Evolutionary conservation across 2,329 filamentous ascomycete species (phyloP).

Genomic region (Colletotrichum filicis): DNA sequence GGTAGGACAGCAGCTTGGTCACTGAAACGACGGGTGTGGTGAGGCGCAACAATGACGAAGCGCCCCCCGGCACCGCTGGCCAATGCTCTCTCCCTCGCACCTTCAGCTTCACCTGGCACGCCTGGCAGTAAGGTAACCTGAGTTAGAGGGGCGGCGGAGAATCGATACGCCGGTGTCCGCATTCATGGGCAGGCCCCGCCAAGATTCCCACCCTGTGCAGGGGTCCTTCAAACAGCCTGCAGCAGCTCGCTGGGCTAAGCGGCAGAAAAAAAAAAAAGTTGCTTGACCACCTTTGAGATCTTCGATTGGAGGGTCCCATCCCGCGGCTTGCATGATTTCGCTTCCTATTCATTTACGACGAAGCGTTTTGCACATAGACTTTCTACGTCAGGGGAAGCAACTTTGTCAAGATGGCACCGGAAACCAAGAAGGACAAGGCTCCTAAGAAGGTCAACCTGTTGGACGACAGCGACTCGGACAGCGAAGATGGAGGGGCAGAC

Average conservation of each 20-base stretch:
- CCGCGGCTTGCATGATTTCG: constrained; percentile 1
- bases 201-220: constrained; percentile 29
- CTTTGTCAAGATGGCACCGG: constrained; percentile 16
- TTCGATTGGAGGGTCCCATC: neutral
- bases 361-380: neutral
- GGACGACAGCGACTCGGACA: constrained; percentile 66
- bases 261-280: constrained; percentile 36
- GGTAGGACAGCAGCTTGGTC: constrained; percentile 29
- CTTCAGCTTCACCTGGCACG: neutral
- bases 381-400: neutral
- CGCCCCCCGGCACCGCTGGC: constrained; percentile 25
- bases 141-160: constrained; percentile 17
- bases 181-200: constrained; percentile 27
- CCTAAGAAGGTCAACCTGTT: constrained; percentile 62
- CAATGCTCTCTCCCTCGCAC: constrained; percentile 30
- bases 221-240: constrained; percentile 18
- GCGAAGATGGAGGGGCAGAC: constrained; percentile 53
- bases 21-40: constrained; percentile 33
- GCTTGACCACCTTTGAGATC: constrained; percentile 27
- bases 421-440: constrained; percentile 25
- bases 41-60: constrained; percentile 44
- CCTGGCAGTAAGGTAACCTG: no score
- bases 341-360: neutral
- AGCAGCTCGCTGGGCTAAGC: constrained; percentile 2
- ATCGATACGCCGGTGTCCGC: constrained; percentile 28